Conservation (phyloP, 139 green algal species). For the Spirogloea muscicola region DNA sequence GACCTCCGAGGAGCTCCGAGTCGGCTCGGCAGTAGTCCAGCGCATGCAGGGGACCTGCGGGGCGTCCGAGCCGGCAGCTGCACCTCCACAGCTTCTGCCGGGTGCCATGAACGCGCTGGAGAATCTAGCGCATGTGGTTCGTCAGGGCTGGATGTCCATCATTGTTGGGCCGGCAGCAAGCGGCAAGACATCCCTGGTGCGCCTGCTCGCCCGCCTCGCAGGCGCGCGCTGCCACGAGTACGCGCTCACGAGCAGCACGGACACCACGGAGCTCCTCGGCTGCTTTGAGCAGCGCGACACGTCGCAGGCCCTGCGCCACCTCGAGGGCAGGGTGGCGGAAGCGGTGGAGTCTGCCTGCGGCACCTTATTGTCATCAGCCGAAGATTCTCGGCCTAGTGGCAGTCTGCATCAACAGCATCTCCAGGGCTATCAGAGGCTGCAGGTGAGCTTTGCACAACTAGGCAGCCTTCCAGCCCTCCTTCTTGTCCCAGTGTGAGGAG, state of each 20-base stretch:
- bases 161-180: constrained; percentile 47
- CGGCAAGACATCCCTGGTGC: constrained; percentile 68
- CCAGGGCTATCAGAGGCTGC: no score
- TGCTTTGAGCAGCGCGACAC: constrained; percentile 89
- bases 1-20: neutral
- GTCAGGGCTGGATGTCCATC: constrained; percentile 54
- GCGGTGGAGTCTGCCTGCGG: constrained; percentile 34
- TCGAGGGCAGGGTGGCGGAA: constrained; percentile 34
- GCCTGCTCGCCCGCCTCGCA: constrained; percentile 57
- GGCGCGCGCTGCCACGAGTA: constrained; percentile 72
- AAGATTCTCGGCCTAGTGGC: constrained; percentile 16
- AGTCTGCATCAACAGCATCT: constrained; percentile 11
- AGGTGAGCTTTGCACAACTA: no score
- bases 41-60: neutral
- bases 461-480: no score
- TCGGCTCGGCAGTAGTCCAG: constrained; percentile 14
- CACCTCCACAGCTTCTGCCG: constrained; percentile 57
- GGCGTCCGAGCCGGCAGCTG: no score
- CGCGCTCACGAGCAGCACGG: constrained; percentile 74
- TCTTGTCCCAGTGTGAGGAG: no score
- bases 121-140: constrained; percentile 50
- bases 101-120: constrained; percentile 68
- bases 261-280: constrained; percentile 94
- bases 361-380: constrained; percentile 37
- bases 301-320: constrained; percentile 21